phyloP scores from a whole-genome alignment of 306 rosid genomes.

The Castanea mollissima region DNA sequence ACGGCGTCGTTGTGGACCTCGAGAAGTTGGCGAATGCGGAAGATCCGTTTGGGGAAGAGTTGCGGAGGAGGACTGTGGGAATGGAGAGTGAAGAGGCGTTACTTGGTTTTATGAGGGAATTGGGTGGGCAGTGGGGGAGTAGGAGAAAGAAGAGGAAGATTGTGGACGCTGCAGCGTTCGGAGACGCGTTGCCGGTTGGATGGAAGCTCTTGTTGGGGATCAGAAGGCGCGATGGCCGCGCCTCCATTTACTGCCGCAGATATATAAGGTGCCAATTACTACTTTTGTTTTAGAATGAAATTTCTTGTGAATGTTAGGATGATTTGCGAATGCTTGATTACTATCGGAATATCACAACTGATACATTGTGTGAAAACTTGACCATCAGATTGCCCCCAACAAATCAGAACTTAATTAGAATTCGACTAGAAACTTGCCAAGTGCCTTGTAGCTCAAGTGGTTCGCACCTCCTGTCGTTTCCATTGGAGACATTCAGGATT shows the following conservation, averaged over 20 bases:
- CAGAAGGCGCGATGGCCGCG: constrained; percentile 78
- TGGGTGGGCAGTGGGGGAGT: constrained; percentile 84
- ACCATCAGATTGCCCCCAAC: too few species aligned
- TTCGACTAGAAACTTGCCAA: too few species aligned
- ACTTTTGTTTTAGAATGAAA: not conserved
- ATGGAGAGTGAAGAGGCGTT: constrained; percentile 59
- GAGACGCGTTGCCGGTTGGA: constrained; percentile 58
- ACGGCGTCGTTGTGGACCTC: constrained; percentile 48
- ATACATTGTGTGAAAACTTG: too few species aligned
- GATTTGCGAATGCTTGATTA: too few species aligned
- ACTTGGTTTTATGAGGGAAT: constrained; percentile 73
- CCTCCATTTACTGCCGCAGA: constrained; percentile 86
- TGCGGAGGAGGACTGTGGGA: constrained; percentile 60
- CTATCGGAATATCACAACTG: too few species aligned
- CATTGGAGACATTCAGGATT: too few species aligned
- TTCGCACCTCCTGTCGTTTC: too few species aligned
- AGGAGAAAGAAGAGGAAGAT: constrained; percentile 80
- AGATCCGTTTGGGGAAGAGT: constrained; percentile 61
- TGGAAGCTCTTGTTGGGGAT: constrained; percentile 84
- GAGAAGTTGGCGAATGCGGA: constrained; percentile 33
- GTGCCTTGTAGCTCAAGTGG: too few species aligned
- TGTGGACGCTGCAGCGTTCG: constrained; percentile 66
- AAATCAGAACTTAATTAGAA: too few species aligned
- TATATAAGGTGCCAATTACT: constrained; percentile 53
- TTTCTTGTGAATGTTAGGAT: too few species aligned